phyloP scores from a whole-genome alignment of 1,139 yeast genomes.

The Suhomyces bokatorum region DNA sequence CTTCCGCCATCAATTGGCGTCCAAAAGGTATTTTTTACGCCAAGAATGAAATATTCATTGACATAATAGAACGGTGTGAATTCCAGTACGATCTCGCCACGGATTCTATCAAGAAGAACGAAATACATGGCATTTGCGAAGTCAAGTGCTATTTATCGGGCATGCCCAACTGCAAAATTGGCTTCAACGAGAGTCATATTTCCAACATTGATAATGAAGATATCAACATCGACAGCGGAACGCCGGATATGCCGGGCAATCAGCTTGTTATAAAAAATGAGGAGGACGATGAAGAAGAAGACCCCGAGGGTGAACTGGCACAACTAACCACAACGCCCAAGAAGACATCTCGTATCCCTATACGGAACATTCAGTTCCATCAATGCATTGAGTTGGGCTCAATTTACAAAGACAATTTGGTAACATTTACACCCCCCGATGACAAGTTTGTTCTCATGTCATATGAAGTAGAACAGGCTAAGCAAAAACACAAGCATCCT shows the following conservation, averaged over 20 bases:
- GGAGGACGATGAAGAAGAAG: constrained; percentile 21
- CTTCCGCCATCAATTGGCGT: constrained; percentile 48
- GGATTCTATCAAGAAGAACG: constrained; percentile 33
- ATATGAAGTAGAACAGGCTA: constrained; percentile 44
- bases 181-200: constrained; percentile 38
- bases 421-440: constrained; percentile 50
- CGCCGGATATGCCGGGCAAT: constrained; percentile 17
- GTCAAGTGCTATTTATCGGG: constrained; percentile 48
- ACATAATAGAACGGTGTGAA: constrained; percentile 43
- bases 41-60: constrained; percentile 48
- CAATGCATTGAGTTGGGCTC: constrained; percentile 46
- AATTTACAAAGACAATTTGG: constrained; percentile 39
- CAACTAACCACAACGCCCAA: constrained; percentile 11
- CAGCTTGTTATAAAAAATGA: constrained; percentile 18
- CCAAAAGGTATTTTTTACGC: constrained; percentile 51
- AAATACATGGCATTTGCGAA: constrained; percentile 37
- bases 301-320: constrained; percentile 15
- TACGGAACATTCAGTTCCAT: constrained; percentile 47
- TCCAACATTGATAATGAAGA: constrained; percentile 16
- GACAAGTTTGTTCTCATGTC: constrained; percentile 44
- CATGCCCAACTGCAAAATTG: constrained; percentile 47
- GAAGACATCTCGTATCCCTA: constrained; percentile 27
- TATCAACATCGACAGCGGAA: constrained; percentile 8
- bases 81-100: constrained; percentile 40
- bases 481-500: constrained; percentile 37